phyloP scores from a whole-genome alignment of 345 rosid species.

The Cardamine chenopodiifolia region DNA sequence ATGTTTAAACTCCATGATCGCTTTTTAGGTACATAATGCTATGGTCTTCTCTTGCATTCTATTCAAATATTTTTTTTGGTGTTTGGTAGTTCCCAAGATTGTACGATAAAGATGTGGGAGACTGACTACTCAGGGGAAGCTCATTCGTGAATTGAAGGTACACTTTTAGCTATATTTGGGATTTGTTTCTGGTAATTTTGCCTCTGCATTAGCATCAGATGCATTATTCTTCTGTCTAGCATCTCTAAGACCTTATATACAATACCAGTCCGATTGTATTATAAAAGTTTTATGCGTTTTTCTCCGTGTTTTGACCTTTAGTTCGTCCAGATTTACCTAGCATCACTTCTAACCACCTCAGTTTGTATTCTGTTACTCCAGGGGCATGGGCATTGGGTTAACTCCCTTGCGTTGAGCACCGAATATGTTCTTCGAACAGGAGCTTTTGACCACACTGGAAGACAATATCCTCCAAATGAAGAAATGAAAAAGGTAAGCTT shows the following conservation, averaged over 20 bases:
- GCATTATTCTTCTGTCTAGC: background rate
- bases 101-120: slow-evolving; percentile 98
- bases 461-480: slow-evolving; percentile 68
- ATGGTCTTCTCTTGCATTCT: background rate
- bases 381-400: slow-evolving; percentile 99
- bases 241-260: background rate
- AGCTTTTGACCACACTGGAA: slow-evolving; percentile 94
- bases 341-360: slow-evolving; percentile 5
- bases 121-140: slow-evolving; percentile 92
- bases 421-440: slow-evolving; percentile 94
- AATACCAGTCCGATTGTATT: background rate
- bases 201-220: background rate
- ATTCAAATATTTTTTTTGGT: slow-evolving; percentile 29
- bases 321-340: background rate
- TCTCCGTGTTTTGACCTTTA: background rate
- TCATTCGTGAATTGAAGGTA: slow-evolving; percentile 96
- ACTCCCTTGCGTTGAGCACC: slow-evolving; percentile 93
- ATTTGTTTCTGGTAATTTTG: background rate
- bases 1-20: background rate
- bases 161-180: background rate
- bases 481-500: slow-evolving; percentile 75
- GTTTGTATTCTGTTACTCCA: slow-evolving; percentile 23
- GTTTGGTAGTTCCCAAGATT: slow-evolving; percentile 80
- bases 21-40: background rate
- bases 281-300: background rate